Evolutionary conservation across 768 basidiomycete genomes (phyloP).

Genomic region (Hemileccinum impolitum): DNA sequence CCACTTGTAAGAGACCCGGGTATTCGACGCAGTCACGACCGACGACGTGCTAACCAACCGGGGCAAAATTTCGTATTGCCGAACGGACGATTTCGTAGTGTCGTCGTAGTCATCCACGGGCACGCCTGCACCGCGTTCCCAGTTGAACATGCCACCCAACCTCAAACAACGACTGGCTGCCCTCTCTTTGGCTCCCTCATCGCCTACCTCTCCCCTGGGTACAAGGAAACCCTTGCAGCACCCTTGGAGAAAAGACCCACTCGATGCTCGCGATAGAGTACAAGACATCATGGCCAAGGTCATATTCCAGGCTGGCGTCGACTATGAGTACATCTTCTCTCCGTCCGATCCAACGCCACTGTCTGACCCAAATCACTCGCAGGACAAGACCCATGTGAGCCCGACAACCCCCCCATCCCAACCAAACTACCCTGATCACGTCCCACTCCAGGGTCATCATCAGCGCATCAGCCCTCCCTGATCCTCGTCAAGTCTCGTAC

Average conservation of each 20-base stretch:
- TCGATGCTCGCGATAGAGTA: slow-evolving; percentile 40
- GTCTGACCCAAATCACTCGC: slow-evolving; percentile 10
- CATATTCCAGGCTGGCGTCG: slow-evolving; percentile 87
- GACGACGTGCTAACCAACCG: too few relatives aligned
- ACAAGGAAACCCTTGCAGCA: slow-evolving; percentile 32
- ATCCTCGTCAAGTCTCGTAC: slow-evolving; percentile 73
- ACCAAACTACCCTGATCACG: slow-evolving; percentile 7
- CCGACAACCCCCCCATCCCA: background rate
- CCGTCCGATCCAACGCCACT: slow-evolving; percentile 5
- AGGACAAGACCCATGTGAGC: slow-evolving; percentile 87
- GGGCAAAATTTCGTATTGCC: too few relatives aligned
- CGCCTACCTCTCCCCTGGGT: slow-evolving; percentile 55
- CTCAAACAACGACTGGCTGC: slow-evolving; percentile 69
- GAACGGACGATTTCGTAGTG: too few relatives aligned
- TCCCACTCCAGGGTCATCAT: slow-evolving; percentile 65
- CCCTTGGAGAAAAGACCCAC: slow-evolving; percentile 22
- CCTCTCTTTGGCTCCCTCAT: slow-evolving; percentile 51
- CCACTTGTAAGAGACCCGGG: too few relatives aligned
- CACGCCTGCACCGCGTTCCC: too few relatives aligned
- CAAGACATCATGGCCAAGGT: slow-evolving; percentile 66
- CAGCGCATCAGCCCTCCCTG: slow-evolving; percentile 79
- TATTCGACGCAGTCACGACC: too few relatives aligned
- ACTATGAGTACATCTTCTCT: slow-evolving; percentile 67
- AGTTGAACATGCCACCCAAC: slow-evolving; percentile 38
- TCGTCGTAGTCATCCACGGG: too few relatives aligned